A percentile compares a stretch with the other conserved stretches of the same genome.
phyloP scores from a whole-genome alignment of 495 filamentous ascomycete species.

The Penicillium manginii region DNA sequence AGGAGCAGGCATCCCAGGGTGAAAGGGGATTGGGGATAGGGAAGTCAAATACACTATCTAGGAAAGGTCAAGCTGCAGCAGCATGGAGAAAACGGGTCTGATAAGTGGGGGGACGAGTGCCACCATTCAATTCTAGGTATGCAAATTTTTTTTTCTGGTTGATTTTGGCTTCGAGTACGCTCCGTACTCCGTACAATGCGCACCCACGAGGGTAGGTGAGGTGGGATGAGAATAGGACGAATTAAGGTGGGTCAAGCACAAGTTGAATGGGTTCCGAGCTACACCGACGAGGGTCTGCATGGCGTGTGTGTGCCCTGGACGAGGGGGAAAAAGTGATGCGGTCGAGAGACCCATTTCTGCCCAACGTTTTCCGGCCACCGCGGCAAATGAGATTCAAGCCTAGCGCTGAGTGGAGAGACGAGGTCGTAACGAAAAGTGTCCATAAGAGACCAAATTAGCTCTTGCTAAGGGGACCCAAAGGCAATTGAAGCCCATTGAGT shows the following conservation, averaged over 20 bases:
- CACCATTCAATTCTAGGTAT: constrained; percentile 26
- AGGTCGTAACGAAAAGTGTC: constrained; percentile 6
- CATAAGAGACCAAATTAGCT: not conserved
- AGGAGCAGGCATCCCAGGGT: constrained; percentile 25
- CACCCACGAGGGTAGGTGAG: constrained; percentile 5
- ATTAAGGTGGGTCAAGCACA: constrained; percentile 14
- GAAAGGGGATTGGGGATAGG: constrained; percentile 24
- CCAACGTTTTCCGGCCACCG: constrained; percentile 41
- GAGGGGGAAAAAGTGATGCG: constrained; percentile 24
- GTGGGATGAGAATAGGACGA: constrained; percentile 5
- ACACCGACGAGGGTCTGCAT: constrained; percentile 17
- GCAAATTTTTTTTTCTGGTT: constrained; percentile 13
- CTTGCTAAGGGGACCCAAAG: not conserved
- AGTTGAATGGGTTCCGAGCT: constrained; percentile 10
- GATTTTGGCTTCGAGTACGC: constrained; percentile 3
- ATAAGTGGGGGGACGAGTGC: constrained; percentile 26
- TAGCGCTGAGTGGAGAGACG: constrained; percentile 23
- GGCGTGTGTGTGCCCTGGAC: constrained; percentile 8
- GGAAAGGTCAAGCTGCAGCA: constrained; percentile 28
- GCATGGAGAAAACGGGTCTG: constrained; percentile 29
- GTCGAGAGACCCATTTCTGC: constrained; percentile 37
- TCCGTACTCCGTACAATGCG: not conserved
- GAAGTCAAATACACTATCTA: constrained; percentile 22
- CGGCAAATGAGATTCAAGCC: constrained; percentile 39
- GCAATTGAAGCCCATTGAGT: constrained; percentile 15